Evolutionary conservation across 176 grass and related monocot genomes (phyloP), one percentile per base, ranked within the genome.

Genomic region (Leersia perrieri): DNA sequence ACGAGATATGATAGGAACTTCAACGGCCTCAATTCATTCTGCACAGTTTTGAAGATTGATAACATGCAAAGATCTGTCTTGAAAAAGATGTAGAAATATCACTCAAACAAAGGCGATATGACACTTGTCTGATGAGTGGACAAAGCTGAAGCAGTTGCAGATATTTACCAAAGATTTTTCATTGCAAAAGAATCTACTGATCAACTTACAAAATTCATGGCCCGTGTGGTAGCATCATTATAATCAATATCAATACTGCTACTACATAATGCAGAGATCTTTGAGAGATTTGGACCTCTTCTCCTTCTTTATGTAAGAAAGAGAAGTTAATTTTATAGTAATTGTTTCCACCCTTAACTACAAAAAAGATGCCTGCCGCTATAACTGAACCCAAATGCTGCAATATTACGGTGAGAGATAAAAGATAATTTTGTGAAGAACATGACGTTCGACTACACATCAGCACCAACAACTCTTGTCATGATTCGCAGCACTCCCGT

Each of bases 1-100:
- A 63, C 9, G 31, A 82, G 49, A 47, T 22, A 22, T 82, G 85
- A 87, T 20, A 77, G 20, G 40, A 10, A 77, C 72, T 27, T 39
- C 12, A 41, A 71, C 25, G 79, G 65, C 36, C 65, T n/a, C 53
- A 61, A 71, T 65, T 74, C 11, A 12, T 29, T 30, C 8, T 14
- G 3, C 73, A 4, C 12, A 85, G 36, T 60, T 67, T 68, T 11
- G 5, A n/a, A 70, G 18, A 44, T 61, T 29, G 39, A 1, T 29
- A 49, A 60, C 70, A 38, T 75, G 38, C 29, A 33, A 62, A 80
- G 60, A 34, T 76, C n/a, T 47, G 8, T 42, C 63, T 22, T 5
- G n/a, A 62, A 51, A 78, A 27, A 1, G 34, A 64, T 22, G 28
- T 40, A 41, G 4, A 75, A 47, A 63, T 42, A 65, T 49, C 41